Percentiles rank a stretch among this genome's conserved stretches.
Conservation (phyloP, 2,329 filamentous ascomycete genomes). For the Phialophora tarda region DNA sequence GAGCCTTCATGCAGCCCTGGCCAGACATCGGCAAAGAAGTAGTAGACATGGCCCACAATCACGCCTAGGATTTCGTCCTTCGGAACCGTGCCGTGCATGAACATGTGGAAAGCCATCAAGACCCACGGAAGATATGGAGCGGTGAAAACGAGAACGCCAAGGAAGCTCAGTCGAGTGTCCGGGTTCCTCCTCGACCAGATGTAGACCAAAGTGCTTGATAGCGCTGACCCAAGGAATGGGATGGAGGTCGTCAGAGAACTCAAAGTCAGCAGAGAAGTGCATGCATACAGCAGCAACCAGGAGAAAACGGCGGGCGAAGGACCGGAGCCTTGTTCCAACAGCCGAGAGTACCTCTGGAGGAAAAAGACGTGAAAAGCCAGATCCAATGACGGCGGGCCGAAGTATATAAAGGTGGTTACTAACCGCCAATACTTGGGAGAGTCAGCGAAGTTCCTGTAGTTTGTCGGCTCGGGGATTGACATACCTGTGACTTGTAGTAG, state of each 20-base stretch:
- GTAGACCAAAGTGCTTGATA: slow-evolving; percentile 93
- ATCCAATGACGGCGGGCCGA: slow-evolving; percentile 90
- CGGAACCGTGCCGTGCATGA: slow-evolving; percentile 87
- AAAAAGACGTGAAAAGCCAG: slow-evolving; percentile 98
- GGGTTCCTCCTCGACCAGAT: slow-evolving; percentile 97
- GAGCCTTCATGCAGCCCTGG: slow-evolving; percentile 85
- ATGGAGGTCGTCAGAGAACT: slow-evolving; percentile 82
- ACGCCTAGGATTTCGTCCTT: slow-evolving; percentile 97
- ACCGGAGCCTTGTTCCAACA: slow-evolving; percentile 93
- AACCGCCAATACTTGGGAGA: slow-evolving; percentile 87
- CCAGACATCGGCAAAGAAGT: slow-evolving; percentile 97
- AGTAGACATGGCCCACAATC: slow-evolving; percentile 94
- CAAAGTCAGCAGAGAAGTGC: slow-evolving; percentile 75
- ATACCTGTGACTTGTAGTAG: slow-evolving; percentile 87
- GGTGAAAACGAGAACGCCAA: slow-evolving; percentile 87
- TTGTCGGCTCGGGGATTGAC: slow-evolving; percentile 41
- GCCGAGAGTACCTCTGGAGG: slow-evolving; percentile 90
- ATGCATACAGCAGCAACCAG: slow-evolving; percentile 89
- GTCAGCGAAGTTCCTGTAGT: not conserved
- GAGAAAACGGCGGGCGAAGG: slow-evolving; percentile 91
- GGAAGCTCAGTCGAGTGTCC: slow-evolving; percentile 83
- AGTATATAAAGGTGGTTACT: slow-evolving; percentile 96
- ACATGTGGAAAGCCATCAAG: slow-evolving; percentile 85
- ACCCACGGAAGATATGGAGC: slow-evolving; percentile 97
- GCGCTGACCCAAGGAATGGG: slow-evolving; percentile 88